Conservation (phyloP, 768 basidiomycete species). For the Russula foetens region DNA sequence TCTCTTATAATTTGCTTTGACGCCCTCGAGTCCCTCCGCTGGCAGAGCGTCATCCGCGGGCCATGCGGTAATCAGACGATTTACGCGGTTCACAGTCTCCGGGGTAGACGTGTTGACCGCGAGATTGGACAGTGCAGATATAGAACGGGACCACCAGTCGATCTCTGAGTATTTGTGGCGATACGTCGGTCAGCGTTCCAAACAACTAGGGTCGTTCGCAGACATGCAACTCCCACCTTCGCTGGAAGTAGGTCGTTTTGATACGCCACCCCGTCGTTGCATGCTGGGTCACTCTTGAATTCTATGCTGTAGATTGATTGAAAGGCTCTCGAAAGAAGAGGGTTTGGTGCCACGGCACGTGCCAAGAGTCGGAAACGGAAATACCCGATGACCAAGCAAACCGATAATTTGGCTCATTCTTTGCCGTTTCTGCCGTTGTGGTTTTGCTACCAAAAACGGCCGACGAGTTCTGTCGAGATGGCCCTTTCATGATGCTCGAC, state of each 20-base stretch:
- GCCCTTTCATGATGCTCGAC: constrained; percentile 1
- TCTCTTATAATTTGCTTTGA: constrained; percentile 57
- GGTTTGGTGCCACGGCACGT: not conserved
- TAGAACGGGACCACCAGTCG: constrained; percentile 67
- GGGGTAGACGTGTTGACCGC: constrained; percentile 41
- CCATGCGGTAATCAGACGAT: constrained; percentile 64
- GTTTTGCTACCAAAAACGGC: not conserved
- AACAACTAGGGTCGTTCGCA: constrained; percentile 4
- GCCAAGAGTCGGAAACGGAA: not conserved
- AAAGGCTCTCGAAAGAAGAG: not conserved
- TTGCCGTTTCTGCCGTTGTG: not conserved
- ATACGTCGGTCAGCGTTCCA: constrained; percentile 6
- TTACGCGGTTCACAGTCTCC: constrained; percentile 65
- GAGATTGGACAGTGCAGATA: constrained; percentile 46
- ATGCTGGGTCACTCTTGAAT: constrained; percentile 27
- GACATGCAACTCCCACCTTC: constrained; percentile 49
- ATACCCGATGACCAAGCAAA: not conserved
- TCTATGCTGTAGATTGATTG: not conserved
- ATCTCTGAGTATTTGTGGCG: constrained; percentile 41
- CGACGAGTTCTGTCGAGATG: not conserved
- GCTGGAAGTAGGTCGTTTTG: constrained; percentile 58
- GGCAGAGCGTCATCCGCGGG: constrained; percentile 62
- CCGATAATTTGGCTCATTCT: not conserved
- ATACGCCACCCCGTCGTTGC: constrained; percentile 57
- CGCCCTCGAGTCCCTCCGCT: constrained; percentile 55